Evolutionary conservation across 2,329 filamentous ascomycete species (phyloP), one percentile per base, ranked within the genome.

Genomic region (Lachnellula hyalina): DNA sequence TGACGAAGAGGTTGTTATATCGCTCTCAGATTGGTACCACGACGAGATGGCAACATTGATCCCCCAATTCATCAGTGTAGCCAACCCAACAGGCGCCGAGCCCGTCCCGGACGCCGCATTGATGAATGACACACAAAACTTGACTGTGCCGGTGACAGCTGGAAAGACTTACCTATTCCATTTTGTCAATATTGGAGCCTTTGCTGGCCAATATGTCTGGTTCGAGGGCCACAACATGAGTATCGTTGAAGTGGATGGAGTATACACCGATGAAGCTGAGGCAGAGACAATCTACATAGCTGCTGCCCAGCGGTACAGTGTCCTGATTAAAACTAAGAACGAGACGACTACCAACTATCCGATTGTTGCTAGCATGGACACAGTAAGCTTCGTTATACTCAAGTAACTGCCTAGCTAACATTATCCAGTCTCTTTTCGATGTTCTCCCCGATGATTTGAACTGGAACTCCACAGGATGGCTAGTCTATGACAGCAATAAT

Each of bases 121-220:
- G 44, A 78, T 90, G 68, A 90, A 92, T 64, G 88, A 92, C 59
- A 84, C 82, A 0, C 77, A 79, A 55, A 79, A 86, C 53, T 70
- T 83, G 2, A 78, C 73, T 2, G 71, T 90, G 38, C 62, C 75
- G 0, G 79, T 91, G 3, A 63, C 84, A 61, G 83, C 87, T 0
- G 80, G 81, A 2, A 89, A 82, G 64, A 92, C 85, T 0, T 92
- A 92, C 55, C 73, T 90, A 8, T 78, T 93, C 63, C 84, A 85
- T 44, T 75, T 91, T 55, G 75, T 90, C 62, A 90, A 90, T 63
- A 81, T 90, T 19, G 87, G 84, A 14, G 87, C 86, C 15, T 91
- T 90, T 71, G 81, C 82, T 1, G 79, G 77, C 3, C 82, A 86
- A 63, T 85, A 85, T 60, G 66, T 87, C 47, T 86, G 83, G 82